Base-by-base conservation (phyloP, 148 eudicot species). In the Simmondsia chinensis region DNA sequence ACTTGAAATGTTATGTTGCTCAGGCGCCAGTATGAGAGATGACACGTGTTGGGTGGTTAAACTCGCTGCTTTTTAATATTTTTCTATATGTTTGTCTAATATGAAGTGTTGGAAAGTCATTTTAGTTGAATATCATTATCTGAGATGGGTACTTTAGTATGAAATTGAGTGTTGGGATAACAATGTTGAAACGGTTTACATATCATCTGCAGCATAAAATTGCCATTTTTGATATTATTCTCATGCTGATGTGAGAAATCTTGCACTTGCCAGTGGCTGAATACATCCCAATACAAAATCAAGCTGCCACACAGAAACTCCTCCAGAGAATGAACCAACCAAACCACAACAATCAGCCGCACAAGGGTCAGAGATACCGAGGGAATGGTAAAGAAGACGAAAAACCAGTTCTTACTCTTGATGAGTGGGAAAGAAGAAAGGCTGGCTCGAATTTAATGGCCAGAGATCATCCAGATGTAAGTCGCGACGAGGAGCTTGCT, bases 261-360 rank as follows among this genome's bases (percentile, higher is more conserved):
- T 33, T 45, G 17, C 43, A 18, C 33, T 24, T 64, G 38, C 22
- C 76, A 82, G 96, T 70, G 57, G 82, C 64, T 32, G 89, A 83
- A 51, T 65, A 60, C 22, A 56, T 56, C 39, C 96, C 96, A 40
- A 65, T 83, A 59, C 96, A 83, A 57, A 87, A 83, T 66, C 94
- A 83, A 66, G 96, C 75, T 21, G 96, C 94, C 68, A 73, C 96
- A 43, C 94, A 80, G 39, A 88, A 88, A 39, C 94, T 88, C 36
- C 77, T 77, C 13, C 86, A 77, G 71, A 88, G 70, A 68, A 68
- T 80, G 85, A 77, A 62, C 62, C 67, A 70, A 43, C 74, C 79
- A 39, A 65, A 29, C 12, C 61, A 55, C 47, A 59, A 43, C 30
- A 54, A 37, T 57, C 79, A 55, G 50, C 59, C 57, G 48, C 54